Percentiles rank a stretch among this genome's conserved stretches.
Conservation (phyloP, 2,329 filamentous ascomycete genomes). For the Monilinia fructicola region DNA sequence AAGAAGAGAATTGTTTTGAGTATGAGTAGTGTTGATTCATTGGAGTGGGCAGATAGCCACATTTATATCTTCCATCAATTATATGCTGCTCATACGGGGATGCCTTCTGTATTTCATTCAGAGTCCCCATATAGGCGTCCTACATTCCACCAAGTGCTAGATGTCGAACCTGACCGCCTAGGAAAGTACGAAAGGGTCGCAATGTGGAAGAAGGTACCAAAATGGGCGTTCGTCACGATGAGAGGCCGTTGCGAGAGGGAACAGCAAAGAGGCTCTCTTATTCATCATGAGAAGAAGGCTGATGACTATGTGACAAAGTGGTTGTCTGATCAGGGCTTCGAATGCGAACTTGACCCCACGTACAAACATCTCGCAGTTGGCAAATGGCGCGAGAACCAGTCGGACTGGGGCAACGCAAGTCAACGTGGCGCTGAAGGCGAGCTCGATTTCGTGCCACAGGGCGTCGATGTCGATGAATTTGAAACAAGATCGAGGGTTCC, state of each 20-base stretch:
- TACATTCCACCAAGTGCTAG: background rate
- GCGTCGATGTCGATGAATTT: background rate
- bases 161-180: background rate
- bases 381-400: background rate
- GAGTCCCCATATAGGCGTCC: background rate
- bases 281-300: background rate
- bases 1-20: background rate
- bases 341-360: background rate
- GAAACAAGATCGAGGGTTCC: background rate
- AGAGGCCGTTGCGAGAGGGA: background rate
- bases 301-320: background rate
- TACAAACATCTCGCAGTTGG: fast-evolving
- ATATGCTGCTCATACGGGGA: background rate
- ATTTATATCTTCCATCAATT: background rate
- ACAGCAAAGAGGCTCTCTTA: background rate
- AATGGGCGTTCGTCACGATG: background rate
- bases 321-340: constrained; percentile 1
- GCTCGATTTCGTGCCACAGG: background rate
- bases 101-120: background rate
- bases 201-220: background rate
- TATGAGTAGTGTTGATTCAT: background rate
- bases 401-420: background rate
- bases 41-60: background rate
- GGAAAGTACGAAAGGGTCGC: fast-evolving
- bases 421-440: background rate